Base-by-base conservation (phyloP, 805 yeast species). In the Spathaspora girioi region DNA sequence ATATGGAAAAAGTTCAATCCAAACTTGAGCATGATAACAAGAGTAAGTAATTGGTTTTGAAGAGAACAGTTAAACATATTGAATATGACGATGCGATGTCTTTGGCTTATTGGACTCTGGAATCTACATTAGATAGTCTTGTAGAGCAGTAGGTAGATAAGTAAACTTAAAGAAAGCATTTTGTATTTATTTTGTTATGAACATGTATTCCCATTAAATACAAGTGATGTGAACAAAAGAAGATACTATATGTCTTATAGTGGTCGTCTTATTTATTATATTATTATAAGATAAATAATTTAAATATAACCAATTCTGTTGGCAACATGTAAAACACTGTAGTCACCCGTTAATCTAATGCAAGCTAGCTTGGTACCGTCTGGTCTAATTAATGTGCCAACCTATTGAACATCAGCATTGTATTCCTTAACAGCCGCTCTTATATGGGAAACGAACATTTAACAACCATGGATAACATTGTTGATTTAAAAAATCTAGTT, bases 321-420 rank as follows among this genome's bases (percentile, higher is more conserved):
- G 77, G 99, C 99, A 78, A 94, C 91, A 78, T 94, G 99, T 76
- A 94, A 88, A 78, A 98, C 98, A 82, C 94, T 99, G 84, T 86
- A 88, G 80, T 94, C 99, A 76, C 97, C 93, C 73, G 98, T 90
- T 77, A 94, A 88, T 84, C 96, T 90, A 76, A 94, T 93, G 86
- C 87, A 94, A 75, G 99, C 99, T 87, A 94, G 94, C 90, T 94
- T 94, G 83, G 97, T 88, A 79, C 99, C 99, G 80, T 94, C 92
- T 77, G 99, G 97, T 83, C 96, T 90, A 73, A 94, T 81, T 77
- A 94, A 84, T 67, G 99, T 94, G 93, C 94, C 92, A 74, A 94
- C 91, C 79, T 89, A 82, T 70, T 78, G 81, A 66, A 88, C 94
- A 65, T 94, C 98, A 71, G 92, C 98, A 73, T 89, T 92, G 86